A percentile compares a stretch with the other conserved stretches of the same genome.
Conservation (phyloP, 805 yeast species). For the Lachancea dasiensis region DNA sequence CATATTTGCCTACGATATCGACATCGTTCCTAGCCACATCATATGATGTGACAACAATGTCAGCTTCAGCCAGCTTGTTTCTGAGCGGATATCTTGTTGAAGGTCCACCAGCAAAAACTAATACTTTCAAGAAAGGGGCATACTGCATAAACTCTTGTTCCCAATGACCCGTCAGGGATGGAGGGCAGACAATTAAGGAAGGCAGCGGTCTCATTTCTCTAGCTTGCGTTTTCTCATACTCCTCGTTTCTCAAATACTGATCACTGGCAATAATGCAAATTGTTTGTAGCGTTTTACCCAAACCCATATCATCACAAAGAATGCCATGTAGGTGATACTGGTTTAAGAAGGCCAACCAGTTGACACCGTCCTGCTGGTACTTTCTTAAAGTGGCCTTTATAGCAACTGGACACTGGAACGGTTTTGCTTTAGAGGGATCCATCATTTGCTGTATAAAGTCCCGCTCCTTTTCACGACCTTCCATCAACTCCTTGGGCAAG, state of each 20-base stretch:
- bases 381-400: constrained; percentile 89
- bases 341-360: constrained; percentile 94
- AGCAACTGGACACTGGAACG: constrained; percentile 83
- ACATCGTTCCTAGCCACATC: constrained; percentile 95
- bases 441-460: constrained; percentile 95
- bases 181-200: constrained; percentile 88
- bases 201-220: constrained; percentile 72
- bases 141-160: constrained; percentile 88
- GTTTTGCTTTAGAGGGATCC: constrained; percentile 87
- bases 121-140: constrained; percentile 76
- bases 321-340: constrained; percentile 95
- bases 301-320: constrained; percentile 98
- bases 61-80: constrained; percentile 48
- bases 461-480: constrained; percentile 89
- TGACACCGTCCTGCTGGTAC: constrained; percentile 97
- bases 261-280: constrained; percentile 96
- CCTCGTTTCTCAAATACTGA: constrained; percentile 77
- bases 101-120: constrained; percentile 95
- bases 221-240: constrained; percentile 50
- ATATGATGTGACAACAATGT: constrained; percentile 88
- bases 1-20: constrained; percentile 49
- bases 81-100: constrained; percentile 55
- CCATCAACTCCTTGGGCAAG: constrained; percentile 75
- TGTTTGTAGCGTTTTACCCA: constrained; percentile 95
- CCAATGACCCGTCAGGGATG: constrained; percentile 98